Evolutionary conservation across 140 eudicot species (phyloP), one percentile per base, ranked within the genome.

Genomic region (Ambrosia hybrid): DNA sequence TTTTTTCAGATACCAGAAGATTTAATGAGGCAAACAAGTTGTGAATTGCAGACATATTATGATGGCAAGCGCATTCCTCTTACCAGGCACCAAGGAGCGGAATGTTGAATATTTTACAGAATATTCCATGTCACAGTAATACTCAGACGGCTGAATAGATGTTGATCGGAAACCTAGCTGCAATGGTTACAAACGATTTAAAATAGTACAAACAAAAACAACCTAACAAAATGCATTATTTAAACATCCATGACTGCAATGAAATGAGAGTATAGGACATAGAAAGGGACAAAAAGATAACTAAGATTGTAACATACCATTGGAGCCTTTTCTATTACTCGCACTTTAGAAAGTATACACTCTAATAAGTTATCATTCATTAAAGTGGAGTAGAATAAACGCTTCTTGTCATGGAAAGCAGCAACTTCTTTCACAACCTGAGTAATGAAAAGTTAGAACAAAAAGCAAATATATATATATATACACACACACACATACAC

Each of bases 121-220:
- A 77, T 93, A 93, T 79, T 93, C 97, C 98, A 90, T 87, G 74
- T 93, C 98, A 78, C 88, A 93, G 73, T 90, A 89, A 77, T 76
- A 93, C 67, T 85, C 88, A 48, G 84, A 83, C 61, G 93, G 82
- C 58, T 63, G 86, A 73, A 76, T 51, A 56, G 82, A 59, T 38
- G 77, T 69, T 57, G 82, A 37, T 52, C 75, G 73, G 80, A 78
- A 62, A 73, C 79, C 84, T 76, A 83, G 86, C 98, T 92, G 87
- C 83, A 83, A 70, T 33, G 62, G 43, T 52, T 56, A 75, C 37
- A 68, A 65, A 57, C 61, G 65, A 46, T 65, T 12, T 13, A 43
- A 65, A 59, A 63, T 33, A 51, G 52, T 66, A 46, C 6, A 71
- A 39, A 41, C 41, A 30, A 14, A 45, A 68, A 43, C 57, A 36